Evolutionary conservation across 257 asterid species (phyloP).

Genomic region (Salvia splendens): DNA sequence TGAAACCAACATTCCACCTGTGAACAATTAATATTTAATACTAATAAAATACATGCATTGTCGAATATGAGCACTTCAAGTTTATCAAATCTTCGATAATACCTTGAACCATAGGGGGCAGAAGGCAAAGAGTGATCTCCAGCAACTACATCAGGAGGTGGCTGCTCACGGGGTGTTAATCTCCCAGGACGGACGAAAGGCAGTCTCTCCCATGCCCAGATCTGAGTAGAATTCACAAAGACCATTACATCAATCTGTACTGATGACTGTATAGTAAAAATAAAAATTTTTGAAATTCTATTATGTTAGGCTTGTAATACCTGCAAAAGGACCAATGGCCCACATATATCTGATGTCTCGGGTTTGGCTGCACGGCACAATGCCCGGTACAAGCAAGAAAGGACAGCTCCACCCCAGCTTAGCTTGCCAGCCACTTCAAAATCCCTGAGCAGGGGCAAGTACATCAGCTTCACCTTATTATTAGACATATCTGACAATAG

Average conservation of each 20-base stretch:
- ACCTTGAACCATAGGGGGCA: constrained; percentile 85
- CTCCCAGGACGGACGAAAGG: constrained; percentile 81
- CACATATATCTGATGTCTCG: constrained; percentile 81
- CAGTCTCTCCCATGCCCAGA: constrained; percentile 91
- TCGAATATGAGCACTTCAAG: constrained; percentile 5
- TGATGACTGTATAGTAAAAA: constrained; percentile 21
- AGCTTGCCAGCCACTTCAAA: constrained; percentile 64
- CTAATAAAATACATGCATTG: constrained; percentile 1
- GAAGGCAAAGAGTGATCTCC: constrained; percentile 58
- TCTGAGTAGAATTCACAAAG: constrained; percentile 38
- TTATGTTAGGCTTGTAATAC: constrained; percentile 36
- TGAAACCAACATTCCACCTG: constrained; percentile 85
- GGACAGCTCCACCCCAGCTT: constrained; percentile 83
- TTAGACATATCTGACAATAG: constrained; percentile 76
- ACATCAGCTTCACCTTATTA: constrained; percentile 83
- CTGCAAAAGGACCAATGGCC: constrained; percentile 81
- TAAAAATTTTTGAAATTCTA: constrained; percentile 20
- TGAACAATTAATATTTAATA: constrained; percentile 24
- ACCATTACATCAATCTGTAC: constrained; percentile 25
- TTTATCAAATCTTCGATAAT: constrained; percentile 20
- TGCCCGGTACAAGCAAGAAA: constrained; percentile 74
- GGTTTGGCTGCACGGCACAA: constrained; percentile 72
- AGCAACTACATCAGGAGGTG: constrained; percentile 43
- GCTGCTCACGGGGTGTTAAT: constrained; percentile 64
- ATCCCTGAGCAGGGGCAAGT: constrained; percentile 73